phyloP scores from a whole-genome alignment of 2,329 filamentous ascomycete species.

The Fusarium citri region DNA sequence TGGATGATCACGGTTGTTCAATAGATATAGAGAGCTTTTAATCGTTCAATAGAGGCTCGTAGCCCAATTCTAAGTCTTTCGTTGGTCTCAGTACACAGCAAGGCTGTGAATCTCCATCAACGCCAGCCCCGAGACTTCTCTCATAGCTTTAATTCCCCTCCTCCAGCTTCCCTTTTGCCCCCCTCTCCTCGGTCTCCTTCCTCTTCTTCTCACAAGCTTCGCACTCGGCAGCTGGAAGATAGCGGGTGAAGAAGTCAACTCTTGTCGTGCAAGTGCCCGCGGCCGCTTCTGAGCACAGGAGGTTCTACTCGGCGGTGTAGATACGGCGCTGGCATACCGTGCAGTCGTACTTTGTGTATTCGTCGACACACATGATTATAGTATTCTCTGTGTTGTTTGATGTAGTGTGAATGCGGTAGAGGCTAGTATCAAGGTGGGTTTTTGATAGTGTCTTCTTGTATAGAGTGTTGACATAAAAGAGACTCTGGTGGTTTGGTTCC shows the following conservation, averaged over 20 bases:
- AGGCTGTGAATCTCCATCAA: not conserved
- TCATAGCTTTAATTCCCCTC: not conserved
- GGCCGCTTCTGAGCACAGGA: constrained; percentile 1
- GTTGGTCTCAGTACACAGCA: not conserved
- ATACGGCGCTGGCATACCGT: constrained; percentile 28
- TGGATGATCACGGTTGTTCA: not conserved
- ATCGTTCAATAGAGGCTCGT: not conserved
- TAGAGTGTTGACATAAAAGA: not conserved
- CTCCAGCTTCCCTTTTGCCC: not conserved
- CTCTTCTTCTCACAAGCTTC: constrained; percentile 26
- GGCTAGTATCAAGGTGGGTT: too few relatives aligned
- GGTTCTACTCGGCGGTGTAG: constrained; percentile 7
- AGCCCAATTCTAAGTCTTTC: not conserved
- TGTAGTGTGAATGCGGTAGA: not conserved
- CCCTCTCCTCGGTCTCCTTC: constrained; percentile 3
- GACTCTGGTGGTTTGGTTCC: not conserved
- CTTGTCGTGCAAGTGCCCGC: constrained; percentile 9
- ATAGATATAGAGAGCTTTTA: constrained; percentile 5
- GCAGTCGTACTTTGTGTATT: constrained; percentile 31
- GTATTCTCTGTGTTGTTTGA: not conserved
- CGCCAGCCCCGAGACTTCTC: not conserved
- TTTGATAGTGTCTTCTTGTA: not conserved
- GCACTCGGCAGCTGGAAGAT: constrained; percentile 29
- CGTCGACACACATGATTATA: constrained; percentile 17
- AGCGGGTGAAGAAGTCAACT: constrained; percentile 4